These are phyloP conservation scores for Rutstroemia sydowiana DNA, from an alignment of 2,329 filamentous ascomycete species.

Conservation along the genomic window DNA sequence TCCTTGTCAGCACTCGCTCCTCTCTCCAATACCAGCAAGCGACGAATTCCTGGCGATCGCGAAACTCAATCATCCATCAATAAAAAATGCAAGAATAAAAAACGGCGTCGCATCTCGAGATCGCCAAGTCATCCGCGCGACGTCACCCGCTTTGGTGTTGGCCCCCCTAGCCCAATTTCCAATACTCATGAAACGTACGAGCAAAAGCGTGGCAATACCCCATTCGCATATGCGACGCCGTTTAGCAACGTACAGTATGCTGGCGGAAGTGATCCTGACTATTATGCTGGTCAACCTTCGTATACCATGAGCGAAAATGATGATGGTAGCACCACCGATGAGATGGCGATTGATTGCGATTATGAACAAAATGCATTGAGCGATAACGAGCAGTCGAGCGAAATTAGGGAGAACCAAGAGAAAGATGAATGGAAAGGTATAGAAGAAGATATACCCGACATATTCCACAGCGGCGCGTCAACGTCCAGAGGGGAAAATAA, in stretches of 20 bases:
- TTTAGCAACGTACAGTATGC: constrained; percentile 52
- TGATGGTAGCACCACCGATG: constrained; percentile 21
- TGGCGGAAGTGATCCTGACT: constrained; percentile 4
- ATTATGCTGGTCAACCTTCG: constrained; percentile 5
- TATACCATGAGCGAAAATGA: constrained; percentile 13
- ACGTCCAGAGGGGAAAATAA: background rate
- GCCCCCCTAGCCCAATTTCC: constrained; percentile 24
- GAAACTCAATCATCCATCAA: constrained; percentile 24
- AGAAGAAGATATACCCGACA: constrained; percentile 1
- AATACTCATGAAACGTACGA: constrained; percentile 21
- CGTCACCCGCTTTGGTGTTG: constrained; percentile 48
- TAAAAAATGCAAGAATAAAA: constrained; percentile 13
- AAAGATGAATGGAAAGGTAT: constrained; percentile 14
- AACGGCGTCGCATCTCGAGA: constrained; percentile 37
- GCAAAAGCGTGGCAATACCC: constrained; percentile 42
- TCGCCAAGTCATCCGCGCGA: constrained; percentile 48
- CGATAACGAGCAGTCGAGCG: constrained; percentile 14
- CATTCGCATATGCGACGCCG: constrained; percentile 68
- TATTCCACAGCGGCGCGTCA: too few species aligned
- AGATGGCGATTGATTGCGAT: constrained; percentile 22
- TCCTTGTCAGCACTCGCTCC: constrained; percentile 43
- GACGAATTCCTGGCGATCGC: constrained; percentile 39
- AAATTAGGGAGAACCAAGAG: background rate
- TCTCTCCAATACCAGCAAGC: constrained; percentile 30
- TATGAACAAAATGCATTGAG: constrained; percentile 18